Conservation (phyloP, 371 early-diverging fungal species). For the Apophysomyces variabilis region DNA sequence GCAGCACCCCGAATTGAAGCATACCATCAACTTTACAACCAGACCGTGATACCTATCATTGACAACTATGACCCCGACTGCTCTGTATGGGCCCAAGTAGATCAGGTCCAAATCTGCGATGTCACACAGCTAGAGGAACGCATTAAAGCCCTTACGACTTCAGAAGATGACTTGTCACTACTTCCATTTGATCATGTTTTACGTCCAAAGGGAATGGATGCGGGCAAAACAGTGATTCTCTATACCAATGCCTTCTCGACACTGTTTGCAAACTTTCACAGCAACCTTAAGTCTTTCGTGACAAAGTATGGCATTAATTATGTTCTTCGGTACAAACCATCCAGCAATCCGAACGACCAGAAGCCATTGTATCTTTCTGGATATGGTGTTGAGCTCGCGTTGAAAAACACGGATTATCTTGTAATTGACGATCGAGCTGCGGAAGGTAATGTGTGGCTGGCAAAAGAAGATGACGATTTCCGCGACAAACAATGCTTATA, state of each 20-base stretch:
- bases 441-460: conserved; percentile 24
- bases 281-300: conserved; percentile 34
- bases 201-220: conserved; percentile 3
- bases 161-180: conserved; percentile 37
- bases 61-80: conserved; percentile 59
- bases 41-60: conserved; percentile 55
- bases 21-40: conserved; percentile 76
- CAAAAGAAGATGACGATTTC: background rate
- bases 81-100: conserved; percentile 73
- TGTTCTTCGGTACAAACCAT: conserved; percentile 61
- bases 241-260: conserved; percentile 58
- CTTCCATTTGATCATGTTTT: conserved; percentile 48
- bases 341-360: conserved; percentile 9
- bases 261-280: conserved; percentile 48
- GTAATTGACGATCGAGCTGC: conserved; percentile 88
- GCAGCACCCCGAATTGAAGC: conserved; percentile 83
- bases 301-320: conserved; percentile 41
- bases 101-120: conserved; percentile 68
- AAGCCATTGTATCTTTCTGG: conserved; percentile 69
- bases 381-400: conserved; percentile 89
- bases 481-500: too few relatives aligned
- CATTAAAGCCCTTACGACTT: conserved; percentile 23
- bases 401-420: conserved; percentile 95
- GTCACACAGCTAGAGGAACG: conserved; percentile 41
- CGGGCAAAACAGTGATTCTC: conserved; percentile 33